Conservation (phyloP, 352 stramenopile species). For the Phytophthora parvispora region DNA sequence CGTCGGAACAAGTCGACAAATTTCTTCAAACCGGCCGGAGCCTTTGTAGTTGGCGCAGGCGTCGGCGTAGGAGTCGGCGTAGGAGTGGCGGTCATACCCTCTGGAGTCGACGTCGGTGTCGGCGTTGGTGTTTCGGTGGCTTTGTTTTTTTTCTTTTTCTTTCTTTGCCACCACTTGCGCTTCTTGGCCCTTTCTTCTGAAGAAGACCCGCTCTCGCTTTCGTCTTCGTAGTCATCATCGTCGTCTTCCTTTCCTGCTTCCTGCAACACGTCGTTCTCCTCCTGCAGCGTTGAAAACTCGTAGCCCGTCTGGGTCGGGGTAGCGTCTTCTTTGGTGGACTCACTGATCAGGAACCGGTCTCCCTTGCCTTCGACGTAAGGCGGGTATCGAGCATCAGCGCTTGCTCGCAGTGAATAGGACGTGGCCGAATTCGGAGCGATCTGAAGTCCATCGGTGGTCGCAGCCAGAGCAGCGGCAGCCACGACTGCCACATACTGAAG, state of each 20-base stretch:
- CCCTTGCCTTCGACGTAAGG: conserved; percentile 26
- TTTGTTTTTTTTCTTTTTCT: conserved; percentile 4
- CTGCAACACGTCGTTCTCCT: conserved; percentile 3
- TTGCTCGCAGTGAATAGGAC: conserved; percentile 12
- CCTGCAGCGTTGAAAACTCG: conserved; percentile 8
- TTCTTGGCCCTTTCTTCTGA: conserved; percentile 1
- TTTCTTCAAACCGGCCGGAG: not conserved
- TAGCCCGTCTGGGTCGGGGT: conserved; percentile 3
- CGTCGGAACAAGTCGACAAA: not conserved
- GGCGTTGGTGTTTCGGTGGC: conserved; percentile 6
- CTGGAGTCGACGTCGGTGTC: conserved; percentile 4
- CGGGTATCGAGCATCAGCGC: conserved; percentile 9
- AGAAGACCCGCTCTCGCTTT: not conserved
- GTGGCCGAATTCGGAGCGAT: conserved; percentile 20
- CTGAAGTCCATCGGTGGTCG: conserved; percentile 18
- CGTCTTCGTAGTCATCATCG: conserved; percentile 5
- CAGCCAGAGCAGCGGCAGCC: conserved; percentile 9
- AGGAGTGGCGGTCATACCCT: not conserved
- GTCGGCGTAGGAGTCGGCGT: not conserved
- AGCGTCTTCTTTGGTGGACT: not conserved
- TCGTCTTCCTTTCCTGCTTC: too few species aligned
- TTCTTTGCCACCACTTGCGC: not conserved
- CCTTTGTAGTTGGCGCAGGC: not conserved
- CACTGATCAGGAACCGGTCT: conserved; percentile 20
- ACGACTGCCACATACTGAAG: conserved; percentile 15